Conservation (phyloP, 768 basidiomycete species). For the Phaffia australis region DNA sequence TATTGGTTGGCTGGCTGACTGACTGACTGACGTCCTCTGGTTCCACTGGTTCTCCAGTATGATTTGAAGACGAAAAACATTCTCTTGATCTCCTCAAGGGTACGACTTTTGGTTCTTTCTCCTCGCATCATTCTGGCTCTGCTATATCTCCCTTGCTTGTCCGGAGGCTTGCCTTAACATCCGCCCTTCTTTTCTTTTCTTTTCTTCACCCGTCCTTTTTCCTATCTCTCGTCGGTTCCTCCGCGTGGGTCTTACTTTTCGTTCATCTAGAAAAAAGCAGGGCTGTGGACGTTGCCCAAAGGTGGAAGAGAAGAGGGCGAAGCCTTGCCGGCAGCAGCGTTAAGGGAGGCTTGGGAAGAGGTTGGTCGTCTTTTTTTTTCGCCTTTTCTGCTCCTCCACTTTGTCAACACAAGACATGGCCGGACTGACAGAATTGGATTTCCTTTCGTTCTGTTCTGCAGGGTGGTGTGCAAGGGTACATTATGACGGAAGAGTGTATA, state of each 20-base stretch:
- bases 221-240: not conserved
- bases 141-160: no score
- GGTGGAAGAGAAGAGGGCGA: constrained; percentile 13
- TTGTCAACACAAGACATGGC: no score
- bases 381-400: not conserved
- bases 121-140: not conserved
- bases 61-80: not conserved
- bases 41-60: not conserved
- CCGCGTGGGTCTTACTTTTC: not conserved
- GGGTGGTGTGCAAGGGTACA: constrained; percentile 9
- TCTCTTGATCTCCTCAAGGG: constrained; percentile 14
- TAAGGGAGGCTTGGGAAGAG: constrained; percentile 14
- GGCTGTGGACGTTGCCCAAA: constrained; percentile 5
- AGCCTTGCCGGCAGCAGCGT: constrained; percentile 5
- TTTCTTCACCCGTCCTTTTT: not conserved
- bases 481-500: constrained; percentile 10
- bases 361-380: not conserved
- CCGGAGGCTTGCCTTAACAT: not conserved
- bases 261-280: not conserved
- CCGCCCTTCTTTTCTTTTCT: not conserved
- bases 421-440: not conserved
- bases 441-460: not conserved
- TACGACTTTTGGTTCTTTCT: not conserved
- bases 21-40: not conserved
- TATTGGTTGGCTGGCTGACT: not conserved